Evolutionary conservation across 306 rosid genomes (phyloP), one percentile per base, ranked within the genome.

Genomic region (Quercus parvula): DNA sequence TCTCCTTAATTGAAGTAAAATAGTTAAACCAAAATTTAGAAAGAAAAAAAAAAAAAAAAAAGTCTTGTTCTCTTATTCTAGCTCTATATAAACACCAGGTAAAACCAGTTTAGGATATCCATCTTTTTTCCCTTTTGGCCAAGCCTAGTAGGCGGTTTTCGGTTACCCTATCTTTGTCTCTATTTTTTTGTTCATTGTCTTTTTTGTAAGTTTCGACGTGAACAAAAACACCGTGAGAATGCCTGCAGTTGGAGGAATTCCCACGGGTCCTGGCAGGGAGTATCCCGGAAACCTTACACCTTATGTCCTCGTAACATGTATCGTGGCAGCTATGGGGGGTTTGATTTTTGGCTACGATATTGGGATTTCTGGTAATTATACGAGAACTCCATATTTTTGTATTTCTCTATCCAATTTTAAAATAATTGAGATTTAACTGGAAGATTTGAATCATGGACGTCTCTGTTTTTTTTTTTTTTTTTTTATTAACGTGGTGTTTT

Each of bases 261-360:
- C 13, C 3, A 77, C 57, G 9, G 90, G 88, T 22, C 61, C 71
- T 1, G 68, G 79, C 1, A 87, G 75, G 75, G 92, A 75, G 74
- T 94, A 94, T 18, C 90, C 94, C 0, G 99, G 99, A 8, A 89
- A 88, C 22, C 94, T 94, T 75, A 94, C 99, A 55, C 85, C 88
- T 0, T 94, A 72, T 41, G 97, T 94, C 11, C 81, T 85, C 0
- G 73, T 87, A 57, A 91, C 99, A 52, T 94, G 99, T 24, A 82
- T 94, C 24, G 94, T 92, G 17, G 99, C 99, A 0, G 99, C 92
- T 79, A 92, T 92, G 99, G 99, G 99, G 3, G 99, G 99, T 6
- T 82, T 94, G n/a, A 94, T 94, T 78, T 94, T 94, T 55, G 99
- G 99, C 3, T 92, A 92, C 84, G 99, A 94, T 66, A 92, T 94